phyloP scores from a whole-genome alignment of 78 protist species.

The Cavenderia fasciculata region DNA sequence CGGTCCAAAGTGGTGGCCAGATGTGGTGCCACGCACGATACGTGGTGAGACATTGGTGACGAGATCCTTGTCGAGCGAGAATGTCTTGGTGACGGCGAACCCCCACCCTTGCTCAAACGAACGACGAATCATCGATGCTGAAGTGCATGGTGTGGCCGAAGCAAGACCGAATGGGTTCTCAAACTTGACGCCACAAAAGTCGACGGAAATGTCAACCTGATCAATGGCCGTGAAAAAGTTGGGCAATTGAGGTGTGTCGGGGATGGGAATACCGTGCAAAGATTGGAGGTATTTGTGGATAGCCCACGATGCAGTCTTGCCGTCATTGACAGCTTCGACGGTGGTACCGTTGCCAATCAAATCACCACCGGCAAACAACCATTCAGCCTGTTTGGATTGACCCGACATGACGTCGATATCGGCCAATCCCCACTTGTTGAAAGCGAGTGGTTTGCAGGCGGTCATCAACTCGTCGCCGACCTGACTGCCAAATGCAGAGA shows the following conservation, averaged over 20 bases:
- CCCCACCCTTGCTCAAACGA: conserved; percentile 99
- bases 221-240: conserved; percentile 92
- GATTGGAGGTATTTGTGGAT: conserved; percentile 92
- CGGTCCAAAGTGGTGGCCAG: conserved; percentile 90
- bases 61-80: conserved; percentile 92
- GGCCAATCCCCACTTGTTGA: conserved; percentile 83
- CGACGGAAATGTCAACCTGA: conserved; percentile 89
- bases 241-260: conserved; percentile 87
- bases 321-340: conserved; percentile 98
- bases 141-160: conserved; percentile 94
- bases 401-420: conserved; percentile 84
- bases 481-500: conserved; percentile 95
- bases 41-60: conserved; percentile 95
- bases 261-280: conserved; percentile 80
- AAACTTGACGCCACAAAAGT: conserved; percentile 90
- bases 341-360: conserved; percentile 89
- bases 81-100: conserved; percentile 98
- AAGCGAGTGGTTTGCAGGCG: conserved; percentile 70
- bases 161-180: conserved; percentile 98
- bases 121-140: conserved; percentile 92
- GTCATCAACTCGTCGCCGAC: conserved; percentile 32
- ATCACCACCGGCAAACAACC: conserved; percentile 96
- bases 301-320: conserved; percentile 95
- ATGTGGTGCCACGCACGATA: conserved; percentile 91
- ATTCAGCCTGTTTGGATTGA: conserved; percentile 56